Percentiles rank a stretch among this genome's conserved stretches.
Conservation (phyloP, 2,329 filamentous ascomycete species). For the Colletotrichum orchidophilum region DNA sequence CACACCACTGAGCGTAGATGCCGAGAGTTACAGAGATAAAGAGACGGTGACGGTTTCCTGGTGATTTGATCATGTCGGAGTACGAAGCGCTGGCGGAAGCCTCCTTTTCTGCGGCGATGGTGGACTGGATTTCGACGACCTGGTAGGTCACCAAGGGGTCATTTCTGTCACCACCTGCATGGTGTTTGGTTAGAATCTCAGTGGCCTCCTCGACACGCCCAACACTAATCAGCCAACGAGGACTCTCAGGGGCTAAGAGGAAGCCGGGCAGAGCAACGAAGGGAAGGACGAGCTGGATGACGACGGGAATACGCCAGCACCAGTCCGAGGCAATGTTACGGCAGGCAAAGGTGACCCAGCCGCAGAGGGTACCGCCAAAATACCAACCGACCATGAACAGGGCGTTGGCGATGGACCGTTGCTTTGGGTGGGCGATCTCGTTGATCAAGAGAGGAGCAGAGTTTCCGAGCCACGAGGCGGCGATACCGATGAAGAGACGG, state of each 20-base stretch:
- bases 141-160: constrained; percentile 49
- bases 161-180: constrained; percentile 50
- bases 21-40: constrained; percentile 43
- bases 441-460: constrained; percentile 45
- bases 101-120: constrained; percentile 36
- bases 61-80: constrained; percentile 34
- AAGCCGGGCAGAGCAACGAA: constrained; percentile 43
- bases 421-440: constrained; percentile 45
- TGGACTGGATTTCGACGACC: constrained; percentile 37
- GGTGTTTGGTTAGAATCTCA: constrained; percentile 50
- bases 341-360: constrained; percentile 39
- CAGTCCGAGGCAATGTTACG: constrained; percentile 13
- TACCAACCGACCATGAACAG: constrained; percentile 37
- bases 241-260: constrained; percentile 42
- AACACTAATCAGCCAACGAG: constrained; percentile 41
- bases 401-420: constrained; percentile 34
- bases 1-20: constrained; percentile 41
- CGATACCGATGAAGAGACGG: constrained; percentile 46
- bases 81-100: constrained; percentile 19
- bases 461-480: constrained; percentile 40
- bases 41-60: constrained; percentile 41
- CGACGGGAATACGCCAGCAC: constrained; percentile 33
- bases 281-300: constrained; percentile 57
- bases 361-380: constrained; percentile 46
- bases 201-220: constrained; percentile 43